These are phyloP conservation scores for Choricystis sp. DNA, from an alignment of 139 green algal genomes.

Conservation along the genomic window DNA sequence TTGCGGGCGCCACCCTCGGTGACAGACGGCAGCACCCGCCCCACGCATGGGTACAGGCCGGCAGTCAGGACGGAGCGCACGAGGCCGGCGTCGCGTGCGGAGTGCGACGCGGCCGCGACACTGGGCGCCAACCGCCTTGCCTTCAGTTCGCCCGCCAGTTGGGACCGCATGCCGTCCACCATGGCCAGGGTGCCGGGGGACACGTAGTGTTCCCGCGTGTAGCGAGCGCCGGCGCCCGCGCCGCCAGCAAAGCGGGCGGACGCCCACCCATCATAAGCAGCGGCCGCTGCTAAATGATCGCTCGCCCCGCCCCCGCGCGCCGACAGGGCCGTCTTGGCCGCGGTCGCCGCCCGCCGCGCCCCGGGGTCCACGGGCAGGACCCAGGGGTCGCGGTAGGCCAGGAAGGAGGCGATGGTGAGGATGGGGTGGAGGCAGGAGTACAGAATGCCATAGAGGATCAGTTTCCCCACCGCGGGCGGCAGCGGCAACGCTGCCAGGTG, in stretches of 20 bases:
- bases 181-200: constrained; percentile 44
- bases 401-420: constrained; percentile 53
- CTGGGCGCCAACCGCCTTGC: constrained; percentile 18
- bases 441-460: constrained; percentile 64
- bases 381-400: constrained; percentile 50
- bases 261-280: constrained; percentile 33
- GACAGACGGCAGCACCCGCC: constrained; percentile 6
- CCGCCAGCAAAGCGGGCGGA: neutral
- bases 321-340: constrained; percentile 13
- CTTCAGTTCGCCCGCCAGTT: constrained; percentile 45
- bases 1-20: neutral
- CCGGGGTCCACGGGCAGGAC: constrained; percentile 33
- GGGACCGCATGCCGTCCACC: constrained; percentile 47
- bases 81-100: constrained; percentile 13
- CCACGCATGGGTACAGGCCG: constrained; percentile 31
- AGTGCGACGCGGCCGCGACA: constrained; percentile 11
- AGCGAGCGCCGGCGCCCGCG: constrained; percentile 12
- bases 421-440: constrained; percentile 59
- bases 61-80: constrained; percentile 17
- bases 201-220: constrained; percentile 30
- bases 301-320: constrained; percentile 19
- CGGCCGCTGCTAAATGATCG: constrained; percentile 47
- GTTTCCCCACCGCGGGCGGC: constrained; percentile 55
- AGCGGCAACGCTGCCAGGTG: constrained; percentile 72
- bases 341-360: constrained; percentile 9